A percentile compares a stretch with the other conserved stretches of the same genome.
These are phyloP conservation scores for Penicillium sp. DNA, from an alignment of 2,329 filamentous ascomycete species.

Conservation along the genomic window DNA sequence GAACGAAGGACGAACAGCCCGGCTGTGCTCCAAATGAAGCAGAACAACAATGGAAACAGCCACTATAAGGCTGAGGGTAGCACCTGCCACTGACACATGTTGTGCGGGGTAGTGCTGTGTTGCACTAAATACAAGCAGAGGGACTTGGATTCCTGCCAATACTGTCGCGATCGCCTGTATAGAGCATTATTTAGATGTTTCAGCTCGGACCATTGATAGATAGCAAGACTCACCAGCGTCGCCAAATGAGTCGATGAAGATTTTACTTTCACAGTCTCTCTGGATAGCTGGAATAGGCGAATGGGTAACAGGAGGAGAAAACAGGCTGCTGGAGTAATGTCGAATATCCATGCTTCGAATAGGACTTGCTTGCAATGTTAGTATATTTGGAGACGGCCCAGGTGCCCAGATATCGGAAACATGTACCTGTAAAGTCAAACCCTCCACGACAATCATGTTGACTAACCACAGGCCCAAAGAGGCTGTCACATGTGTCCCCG, in stretches of 20 bases:
- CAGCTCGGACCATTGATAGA: not conserved
- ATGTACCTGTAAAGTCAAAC: not conserved
- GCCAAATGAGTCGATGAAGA: slow-evolving; percentile 9
- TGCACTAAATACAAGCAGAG: not conserved
- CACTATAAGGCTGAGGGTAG: slow-evolving; percentile 18
- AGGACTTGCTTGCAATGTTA: not conserved
- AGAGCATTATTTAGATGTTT: not conserved
- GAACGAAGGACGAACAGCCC: slow-evolving; percentile 32
- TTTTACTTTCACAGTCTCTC: slow-evolving; percentile 13
- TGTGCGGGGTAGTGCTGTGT: not conserved
- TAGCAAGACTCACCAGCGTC: slow-evolving; percentile 8
- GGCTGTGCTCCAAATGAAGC: slow-evolving; percentile 26
- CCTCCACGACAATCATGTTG: not conserved
- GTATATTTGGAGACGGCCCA: not conserved
- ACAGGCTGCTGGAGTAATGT: not conserved
- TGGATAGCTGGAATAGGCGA: slow-evolving; percentile 15
- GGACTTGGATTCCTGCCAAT: not conserved
- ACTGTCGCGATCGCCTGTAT: not conserved
- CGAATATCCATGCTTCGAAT: not conserved
- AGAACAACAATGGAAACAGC: slow-evolving; percentile 21
- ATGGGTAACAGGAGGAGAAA: slow-evolving; percentile 12
- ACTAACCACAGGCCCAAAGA: not conserved
- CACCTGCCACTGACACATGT: slow-evolving; percentile 2
- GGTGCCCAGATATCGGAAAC: not conserved
- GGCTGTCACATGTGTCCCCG: not conserved